These are phyloP conservation scores for Themeda triandra DNA, from an alignment of 176 grass and related monocot genomes.

Conservation along the genomic window DNA sequence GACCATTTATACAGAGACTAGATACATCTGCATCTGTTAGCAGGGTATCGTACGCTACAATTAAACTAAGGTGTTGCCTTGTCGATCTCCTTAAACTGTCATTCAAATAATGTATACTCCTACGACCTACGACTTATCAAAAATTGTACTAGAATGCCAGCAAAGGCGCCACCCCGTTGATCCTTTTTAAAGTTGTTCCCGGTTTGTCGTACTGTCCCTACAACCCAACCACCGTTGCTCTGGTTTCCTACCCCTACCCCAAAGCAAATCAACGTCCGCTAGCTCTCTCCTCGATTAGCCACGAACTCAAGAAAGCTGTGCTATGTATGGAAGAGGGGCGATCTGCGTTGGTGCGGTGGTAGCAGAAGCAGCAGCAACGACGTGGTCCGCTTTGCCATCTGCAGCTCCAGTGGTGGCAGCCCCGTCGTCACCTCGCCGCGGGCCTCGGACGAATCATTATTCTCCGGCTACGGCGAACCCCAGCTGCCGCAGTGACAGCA, in stretches of 20 bases:
- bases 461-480: slow-evolving; percentile 17
- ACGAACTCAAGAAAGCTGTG: not conserved
- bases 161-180: no score
- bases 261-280: slow-evolving; percentile 58
- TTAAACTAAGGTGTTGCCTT: no score
- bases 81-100: no score
- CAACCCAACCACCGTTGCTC: no score
- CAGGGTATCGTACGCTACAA: no score
- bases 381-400: slow-evolving; percentile 46
- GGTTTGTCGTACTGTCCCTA: not conserved
- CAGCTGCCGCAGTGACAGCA: not conserved
- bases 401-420: not conserved
- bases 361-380: slow-evolving; percentile 50
- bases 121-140: no score
- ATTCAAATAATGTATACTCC: no score
- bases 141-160: no score
- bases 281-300: not conserved
- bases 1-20: no score
- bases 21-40: no score
- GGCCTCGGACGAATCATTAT: slow-evolving; percentile 3
- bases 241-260: not conserved
- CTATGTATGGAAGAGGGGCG: slow-evolving; percentile 28
- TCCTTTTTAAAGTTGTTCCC: no score
- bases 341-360: slow-evolving; percentile 6
- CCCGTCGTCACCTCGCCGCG: not conserved